Evolutionary conservation across 129 eudicot genomes (phyloP).

Genomic region (Artemisia argyi): DNA sequence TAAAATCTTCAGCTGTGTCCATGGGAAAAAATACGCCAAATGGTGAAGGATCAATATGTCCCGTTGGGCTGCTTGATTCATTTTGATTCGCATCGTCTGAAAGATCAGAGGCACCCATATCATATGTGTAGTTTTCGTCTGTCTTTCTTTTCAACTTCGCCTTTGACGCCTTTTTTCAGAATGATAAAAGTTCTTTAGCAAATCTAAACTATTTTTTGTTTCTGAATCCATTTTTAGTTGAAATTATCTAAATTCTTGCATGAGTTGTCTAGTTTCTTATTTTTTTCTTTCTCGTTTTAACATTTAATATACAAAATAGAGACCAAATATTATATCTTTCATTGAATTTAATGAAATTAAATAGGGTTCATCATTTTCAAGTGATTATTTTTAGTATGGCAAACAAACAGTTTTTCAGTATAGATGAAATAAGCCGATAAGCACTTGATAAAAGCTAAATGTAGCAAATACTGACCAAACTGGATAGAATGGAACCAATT

Average conservation of each 20-base stretch:
- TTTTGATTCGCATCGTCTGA: slow-evolving; percentile 57
- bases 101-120: slow-evolving; percentile 17
- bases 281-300: neutral
- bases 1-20: slow-evolving; percentile 36
- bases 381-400: neutral
- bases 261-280: neutral
- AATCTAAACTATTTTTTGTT: neutral
- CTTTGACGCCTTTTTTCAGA: slow-evolving; percentile 49
- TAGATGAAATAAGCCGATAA: neutral
- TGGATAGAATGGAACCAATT: slow-evolving; percentile 56
- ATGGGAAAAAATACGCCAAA: slow-evolving; percentile 47
- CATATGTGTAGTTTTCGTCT: neutral
- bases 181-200: slow-evolving; percentile 21
- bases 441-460: neutral
- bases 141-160: slow-evolving; percentile 59
- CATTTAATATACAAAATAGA: neutral
- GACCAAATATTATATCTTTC: too few species aligned
- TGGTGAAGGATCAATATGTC: slow-evolving; percentile 23
- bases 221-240: neutral
- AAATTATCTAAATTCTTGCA: neutral
- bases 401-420: neutral
- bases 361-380: too few species aligned
- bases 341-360: too few species aligned
- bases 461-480: slow-evolving; percentile 50
- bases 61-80: slow-evolving; percentile 50